Percentiles rank a stretch among this genome's conserved stretches.
These are phyloP conservation scores for Hirsutella minnesotensis DNA, from an alignment of 2,329 filamentous ascomycete genomes.

Conservation along the genomic window DNA sequence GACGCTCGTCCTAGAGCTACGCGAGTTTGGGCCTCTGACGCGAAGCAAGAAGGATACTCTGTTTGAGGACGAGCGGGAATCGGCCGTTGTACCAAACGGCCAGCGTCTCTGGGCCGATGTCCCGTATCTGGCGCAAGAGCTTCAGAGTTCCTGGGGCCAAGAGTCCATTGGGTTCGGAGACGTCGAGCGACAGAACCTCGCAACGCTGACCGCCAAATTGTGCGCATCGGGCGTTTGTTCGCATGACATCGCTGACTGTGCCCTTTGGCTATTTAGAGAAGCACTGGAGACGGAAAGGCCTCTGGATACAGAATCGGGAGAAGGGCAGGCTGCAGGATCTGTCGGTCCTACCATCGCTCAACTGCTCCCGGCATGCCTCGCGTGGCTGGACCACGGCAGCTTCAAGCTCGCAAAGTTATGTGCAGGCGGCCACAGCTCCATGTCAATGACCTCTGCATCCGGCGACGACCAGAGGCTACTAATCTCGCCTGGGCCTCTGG, in stretches of 20 bases:
- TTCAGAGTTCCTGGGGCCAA: constrained; percentile 1
- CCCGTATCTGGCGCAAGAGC: constrained; percentile 3
- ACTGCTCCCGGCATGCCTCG: constrained; percentile 3
- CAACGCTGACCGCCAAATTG: constrained; percentile 3
- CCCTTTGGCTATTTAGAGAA: constrained; percentile 4
- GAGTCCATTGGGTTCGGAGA: background rate
- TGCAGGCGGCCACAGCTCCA: background rate
- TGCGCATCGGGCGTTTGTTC: constrained; percentile 4
- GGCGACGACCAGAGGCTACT: background rate
- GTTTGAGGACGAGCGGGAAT: background rate
- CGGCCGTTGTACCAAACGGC: constrained; percentile 2
- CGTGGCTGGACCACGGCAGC: constrained; percentile 3
- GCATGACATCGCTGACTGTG: constrained; percentile 1
- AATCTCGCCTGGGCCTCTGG: background rate
- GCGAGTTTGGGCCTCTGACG: constrained; percentile 4
- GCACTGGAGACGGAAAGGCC: constrained; percentile 2
- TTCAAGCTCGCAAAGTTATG: constrained; percentile 1
- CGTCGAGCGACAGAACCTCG: background rate
- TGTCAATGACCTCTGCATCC: background rate
- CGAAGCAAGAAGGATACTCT: background rate
- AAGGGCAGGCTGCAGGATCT: background rate
- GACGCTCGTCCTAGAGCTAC: constrained; percentile 4
- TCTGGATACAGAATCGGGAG: background rate
- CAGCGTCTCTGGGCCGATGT: constrained; percentile 5
- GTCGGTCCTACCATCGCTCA: background rate